Base-by-base conservation (phyloP, 805 yeast genomes). In the Saccharomyces mikatae region DNA sequence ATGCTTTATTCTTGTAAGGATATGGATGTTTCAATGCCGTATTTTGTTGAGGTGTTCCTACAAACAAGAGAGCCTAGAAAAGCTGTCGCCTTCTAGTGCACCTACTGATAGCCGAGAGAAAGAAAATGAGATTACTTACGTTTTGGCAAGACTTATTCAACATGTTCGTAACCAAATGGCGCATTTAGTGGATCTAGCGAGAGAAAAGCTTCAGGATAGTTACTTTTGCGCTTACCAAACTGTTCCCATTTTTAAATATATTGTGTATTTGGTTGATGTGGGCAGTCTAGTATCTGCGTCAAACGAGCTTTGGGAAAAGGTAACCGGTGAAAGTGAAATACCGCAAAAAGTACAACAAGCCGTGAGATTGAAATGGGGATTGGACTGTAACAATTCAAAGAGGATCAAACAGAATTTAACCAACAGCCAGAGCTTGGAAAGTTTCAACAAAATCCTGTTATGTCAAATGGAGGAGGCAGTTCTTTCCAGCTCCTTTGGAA, bases 301-400 rank as follows among this genome's bases (percentile, higher is more conserved):
- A 2, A 56, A 56, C n/a, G 52, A 30, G 28, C 59, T 56, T 51
- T 60, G 61, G 62, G 51, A 54, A 13, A 55, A 44, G 44, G 56
- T 49, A 2, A 52, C 51, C 26, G 29, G 52, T 49, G 52, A 46
- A 2, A 46, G 31, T 2, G 56, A 51, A 17, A 53, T 56, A 36
- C 54, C 58, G 10, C 57, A 57, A 29, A 54, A 51, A 14, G 54
- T 61, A 4, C 27, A 53, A 3, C 52, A 54, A 21, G 55, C 56
- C 36, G 26, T 62, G 4, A 50, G 50, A 26, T 50, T 59, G 54
- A 62, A 62, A 52, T 62, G 66, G 66, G 66, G 65, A 9, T 22
- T 61, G 9, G 54, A 59, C 24, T 51, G 56, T 3, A 53, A 53
- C 30, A 49, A 53, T 26, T 50, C 58, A 2, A 41, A 55, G 28